phyloP scores from a whole-genome alignment of 495 filamentous ascomycete species.

The Cladorrhinum samala region DNA sequence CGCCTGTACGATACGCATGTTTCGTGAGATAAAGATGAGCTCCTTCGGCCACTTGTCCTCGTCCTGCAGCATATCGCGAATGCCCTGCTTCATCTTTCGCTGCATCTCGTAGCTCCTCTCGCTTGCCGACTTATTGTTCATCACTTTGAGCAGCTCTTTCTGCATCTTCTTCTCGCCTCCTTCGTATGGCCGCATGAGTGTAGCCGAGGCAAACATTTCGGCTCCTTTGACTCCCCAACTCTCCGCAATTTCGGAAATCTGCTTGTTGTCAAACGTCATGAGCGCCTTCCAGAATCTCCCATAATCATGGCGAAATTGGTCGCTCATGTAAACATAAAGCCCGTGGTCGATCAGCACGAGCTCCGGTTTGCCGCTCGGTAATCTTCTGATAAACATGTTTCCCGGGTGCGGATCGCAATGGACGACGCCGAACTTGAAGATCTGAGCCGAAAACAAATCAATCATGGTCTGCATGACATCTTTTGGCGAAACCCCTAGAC shows the following conservation, averaged over 20 bases:
- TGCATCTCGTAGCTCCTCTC: conserved; percentile 80
- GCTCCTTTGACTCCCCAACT: conserved; percentile 82
- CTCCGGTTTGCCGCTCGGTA: conserved; percentile 74
- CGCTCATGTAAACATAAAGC: conserved; percentile 84
- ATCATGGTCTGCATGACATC: conserved; percentile 95
- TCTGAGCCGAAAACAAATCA: conserved; percentile 89
- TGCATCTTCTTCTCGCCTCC: conserved; percentile 68
- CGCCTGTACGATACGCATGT: conserved; percentile 81
- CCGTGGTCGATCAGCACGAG: conserved; percentile 96
- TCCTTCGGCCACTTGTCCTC: conserved; percentile 90
- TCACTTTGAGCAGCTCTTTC: conserved; percentile 46
- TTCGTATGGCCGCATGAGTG: conserved; percentile 81
- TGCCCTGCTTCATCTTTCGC: conserved; percentile 70
- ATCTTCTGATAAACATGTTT: conserved; percentile 89
- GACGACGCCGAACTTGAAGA: conserved; percentile 91
- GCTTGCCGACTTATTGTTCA: conserved; percentile 51
- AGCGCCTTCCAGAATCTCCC: conserved; percentile 88
- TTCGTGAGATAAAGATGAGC: conserved; percentile 91
- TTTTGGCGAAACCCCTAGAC: conserved; percentile 73
- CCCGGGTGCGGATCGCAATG: conserved; percentile 97
- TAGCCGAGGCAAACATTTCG: conserved; percentile 86
- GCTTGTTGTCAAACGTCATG: conserved; percentile 85
- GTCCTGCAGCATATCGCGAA: conserved; percentile 78
- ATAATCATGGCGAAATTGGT: conserved; percentile 83
- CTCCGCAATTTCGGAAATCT: conserved; percentile 60